These are phyloP conservation scores for Blastobotrys serpentis DNA, from an alignment of 1,139 yeast genomes.

Conservation along the genomic window DNA sequence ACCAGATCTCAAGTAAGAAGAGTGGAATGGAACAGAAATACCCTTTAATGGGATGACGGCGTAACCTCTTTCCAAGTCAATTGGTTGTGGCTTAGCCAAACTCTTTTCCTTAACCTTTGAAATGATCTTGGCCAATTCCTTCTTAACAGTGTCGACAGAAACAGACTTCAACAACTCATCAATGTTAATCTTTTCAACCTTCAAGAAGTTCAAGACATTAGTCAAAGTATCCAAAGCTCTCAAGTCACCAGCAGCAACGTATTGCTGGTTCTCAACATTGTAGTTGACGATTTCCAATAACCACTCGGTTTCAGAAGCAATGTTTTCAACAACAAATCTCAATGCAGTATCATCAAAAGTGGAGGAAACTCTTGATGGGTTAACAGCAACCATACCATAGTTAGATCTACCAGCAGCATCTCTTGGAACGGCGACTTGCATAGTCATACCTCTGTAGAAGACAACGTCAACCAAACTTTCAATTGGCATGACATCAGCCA, in stretches of 20 bases:
- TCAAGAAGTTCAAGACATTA: slow-evolving; percentile 88
- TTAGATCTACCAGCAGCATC: slow-evolving; percentile 93
- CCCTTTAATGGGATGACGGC: slow-evolving; percentile 98
- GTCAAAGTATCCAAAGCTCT: slow-evolving; percentile 91
- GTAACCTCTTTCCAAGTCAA: slow-evolving; percentile 94
- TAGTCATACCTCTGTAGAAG: slow-evolving; percentile 99
- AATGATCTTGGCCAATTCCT: slow-evolving; percentile 82
- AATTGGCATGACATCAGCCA: slow-evolving; percentile 98
- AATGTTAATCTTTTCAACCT: slow-evolving; percentile 90
- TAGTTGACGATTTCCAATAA: slow-evolving; percentile 95
- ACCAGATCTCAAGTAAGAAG: slow-evolving; percentile 94
- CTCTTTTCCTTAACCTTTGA: slow-evolving; percentile 81
- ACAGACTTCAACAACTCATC: slow-evolving; percentile 79
- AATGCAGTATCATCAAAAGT: slow-evolving; percentile 92
- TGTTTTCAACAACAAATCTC: slow-evolving; percentile 91
- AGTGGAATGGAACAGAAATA: slow-evolving; percentile 98
- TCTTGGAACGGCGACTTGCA: slow-evolving; percentile 99
- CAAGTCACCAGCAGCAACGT: slow-evolving; percentile 97
- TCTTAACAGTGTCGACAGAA: slow-evolving; percentile 83
- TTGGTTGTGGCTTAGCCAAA: slow-evolving; percentile 88
- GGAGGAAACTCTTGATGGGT: slow-evolving; percentile 88
- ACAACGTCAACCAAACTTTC: slow-evolving; percentile 97
- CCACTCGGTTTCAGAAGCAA: slow-evolving; percentile 82
- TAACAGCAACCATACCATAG: slow-evolving; percentile 98
- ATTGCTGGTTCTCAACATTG: slow-evolving; percentile 97